Evolutionary conservation across 495 filamentous ascomycete species (phyloP), one percentile per base, ranked within the genome.

Genomic region (Arthonia radiata): DNA sequence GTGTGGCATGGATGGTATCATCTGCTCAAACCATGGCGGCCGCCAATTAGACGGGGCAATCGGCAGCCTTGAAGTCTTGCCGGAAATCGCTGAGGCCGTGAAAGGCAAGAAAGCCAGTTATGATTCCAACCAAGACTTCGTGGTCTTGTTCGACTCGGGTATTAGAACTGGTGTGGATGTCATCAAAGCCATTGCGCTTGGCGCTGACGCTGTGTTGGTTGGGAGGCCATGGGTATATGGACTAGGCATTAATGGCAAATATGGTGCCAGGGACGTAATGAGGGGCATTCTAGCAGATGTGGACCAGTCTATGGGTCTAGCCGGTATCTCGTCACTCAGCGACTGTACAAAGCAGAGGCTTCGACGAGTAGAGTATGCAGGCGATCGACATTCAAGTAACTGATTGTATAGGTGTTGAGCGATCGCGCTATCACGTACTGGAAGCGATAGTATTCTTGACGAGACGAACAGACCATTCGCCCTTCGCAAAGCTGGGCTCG

Each of bases 191-290:
- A 35, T 68, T 8, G 53, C 57, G 1, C 42, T 67, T 6, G 61
- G 63, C 0, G 63, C 58, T 0, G 54, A 60, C 35, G 51, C 44
- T 9, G 56, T 63, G 0, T 33, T 62, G 13, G 37, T 66, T 18
- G 62, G 64, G 9, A 37, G 60, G 24, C 53, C 53, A 1, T 47
- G 47, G n/a, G 47, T 57, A 5, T 61, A 56, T 28, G 56, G 53
- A 1, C 23, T 57, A 11, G 55, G 51, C 1, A 53, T 64, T 18
- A 53, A 50, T 17, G 67, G 67, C 5, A 52, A 60, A 30, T 43
- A 55, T 22, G 67, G 68, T 4, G 68, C 60, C n/a, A 57, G 56
- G 31, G 50, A 64, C 28, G 61, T 71, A 2, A 32, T 71, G 16
- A 52, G 54, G 24, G 54, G 59, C 3, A 38, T 70, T 10, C 40